Conservation (phyloP, 2,329 filamentous ascomycete genomes). For the Xylariaceae sp. region DNA sequence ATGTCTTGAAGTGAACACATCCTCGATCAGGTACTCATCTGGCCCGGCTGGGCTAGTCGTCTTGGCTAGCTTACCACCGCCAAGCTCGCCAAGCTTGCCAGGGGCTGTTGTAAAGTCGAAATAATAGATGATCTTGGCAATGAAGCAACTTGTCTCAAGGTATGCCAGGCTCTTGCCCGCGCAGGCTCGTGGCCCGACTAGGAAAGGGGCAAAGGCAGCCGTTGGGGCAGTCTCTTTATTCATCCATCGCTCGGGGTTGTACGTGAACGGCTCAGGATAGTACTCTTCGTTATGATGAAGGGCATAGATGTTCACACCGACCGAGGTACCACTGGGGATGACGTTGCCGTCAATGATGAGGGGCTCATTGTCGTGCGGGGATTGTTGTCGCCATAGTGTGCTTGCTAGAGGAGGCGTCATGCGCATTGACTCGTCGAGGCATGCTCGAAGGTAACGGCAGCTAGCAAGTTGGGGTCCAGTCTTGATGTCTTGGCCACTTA, state of each 20-base stretch:
- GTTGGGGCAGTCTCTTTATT: not conserved
- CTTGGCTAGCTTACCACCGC: not conserved
- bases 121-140: slow-evolving; percentile 7
- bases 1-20: slow-evolving; percentile 4
- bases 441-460: slow-evolving; percentile 14
- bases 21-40: slow-evolving; percentile 3
- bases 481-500: not conserved
- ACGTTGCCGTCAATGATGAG: slow-evolving; percentile 8
- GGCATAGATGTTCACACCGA: slow-evolving; percentile 10
- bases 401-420: slow-evolving; percentile 3
- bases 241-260: slow-evolving; percentile 9
- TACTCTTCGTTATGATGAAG: slow-evolving; percentile 7
- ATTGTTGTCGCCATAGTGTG: slow-evolving; percentile 6
- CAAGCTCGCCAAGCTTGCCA: slow-evolving; percentile 3
- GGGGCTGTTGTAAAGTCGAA: slow-evolving; percentile 8
- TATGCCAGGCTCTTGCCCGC: slow-evolving; percentile 10
- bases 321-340: slow-evolving; percentile 6
- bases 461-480: slow-evolving; percentile 6
- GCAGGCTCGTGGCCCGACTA: slow-evolving; percentile 4
- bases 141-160: slow-evolving; percentile 3
- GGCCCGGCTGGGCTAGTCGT: not conserved
- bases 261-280: slow-evolving; percentile 6
- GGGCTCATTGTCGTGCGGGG: slow-evolving; percentile 1
- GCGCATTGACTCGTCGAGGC: slow-evolving; percentile 9
- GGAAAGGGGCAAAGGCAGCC: slow-evolving; percentile 6